A percentile compares a stretch with the other conserved stretches of the same genome.
Conservation (phyloP, 83 land plant genomes). For the Isoetes engelmannii region DNA sequence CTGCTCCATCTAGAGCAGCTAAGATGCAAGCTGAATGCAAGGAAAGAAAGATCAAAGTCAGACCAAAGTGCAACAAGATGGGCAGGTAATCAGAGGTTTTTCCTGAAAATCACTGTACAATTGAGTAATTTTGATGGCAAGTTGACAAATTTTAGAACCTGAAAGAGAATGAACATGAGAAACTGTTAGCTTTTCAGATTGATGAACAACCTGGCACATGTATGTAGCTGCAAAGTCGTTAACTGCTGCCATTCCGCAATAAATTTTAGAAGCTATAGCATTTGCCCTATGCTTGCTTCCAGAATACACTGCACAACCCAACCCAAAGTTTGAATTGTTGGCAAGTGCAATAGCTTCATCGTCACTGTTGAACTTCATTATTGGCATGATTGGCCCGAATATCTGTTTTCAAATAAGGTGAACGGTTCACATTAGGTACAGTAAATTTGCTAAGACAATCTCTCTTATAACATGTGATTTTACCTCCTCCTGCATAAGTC, state of each 20-base stretch:
- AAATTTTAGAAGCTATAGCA: conserved; percentile 63
- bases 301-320: conserved; percentile 90
- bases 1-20: too few relatives aligned
- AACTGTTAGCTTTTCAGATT: too few relatives aligned
- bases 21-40: too few relatives aligned
- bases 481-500: conserved; percentile 94
- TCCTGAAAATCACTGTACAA: too few relatives aligned
- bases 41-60: too few relatives aligned
- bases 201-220: conserved; percentile 74
- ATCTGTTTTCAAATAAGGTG: conserved; percentile 34
- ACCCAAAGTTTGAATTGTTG: conserved; percentile 80
- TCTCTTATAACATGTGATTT: background rate
- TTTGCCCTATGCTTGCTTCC: conserved; percentile 59
- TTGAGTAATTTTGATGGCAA: too few relatives aligned
- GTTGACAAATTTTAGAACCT: too few relatives aligned
- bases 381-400: conserved; percentile 88
- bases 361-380: conserved; percentile 80
- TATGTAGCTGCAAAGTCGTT: conserved; percentile 84
- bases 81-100: too few relatives aligned
- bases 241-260: conserved; percentile 80
- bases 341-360: conserved; percentile 73
- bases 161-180: too few relatives aligned
- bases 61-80: too few relatives aligned
- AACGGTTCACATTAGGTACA: background rate
- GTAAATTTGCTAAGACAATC: too few relatives aligned